Percentiles rank a stretch among this genome's conserved stretches.
Evolutionary conservation across 2,329 filamentous ascomycete species (phyloP).

Genomic region (Hypoxylon sp.): DNA sequence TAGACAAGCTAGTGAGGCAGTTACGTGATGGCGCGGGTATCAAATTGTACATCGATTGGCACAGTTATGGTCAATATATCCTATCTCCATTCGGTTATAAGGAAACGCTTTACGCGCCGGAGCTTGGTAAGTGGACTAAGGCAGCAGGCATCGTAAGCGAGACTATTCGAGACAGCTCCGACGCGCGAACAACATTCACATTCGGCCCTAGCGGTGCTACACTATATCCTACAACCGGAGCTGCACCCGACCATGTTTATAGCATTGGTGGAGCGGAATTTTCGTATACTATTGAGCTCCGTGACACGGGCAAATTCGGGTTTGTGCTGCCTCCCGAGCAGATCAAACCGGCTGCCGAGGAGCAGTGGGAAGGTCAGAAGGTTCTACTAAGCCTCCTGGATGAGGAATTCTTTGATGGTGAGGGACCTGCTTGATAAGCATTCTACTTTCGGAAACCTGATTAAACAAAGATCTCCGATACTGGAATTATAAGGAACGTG

Average conservation of each 20-base stretch:
- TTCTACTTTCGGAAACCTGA: neutral
- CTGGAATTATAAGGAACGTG: neutral
- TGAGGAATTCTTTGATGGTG: constrained; percentile 56
- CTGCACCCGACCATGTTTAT: constrained; percentile 49
- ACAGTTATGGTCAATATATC: constrained; percentile 70
- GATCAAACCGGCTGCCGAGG: constrained; percentile 47
- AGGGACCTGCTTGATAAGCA: constrained; percentile 41
- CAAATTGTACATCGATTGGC: constrained; percentile 71
- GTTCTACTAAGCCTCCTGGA: constrained; percentile 54
- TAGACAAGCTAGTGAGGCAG: constrained; percentile 56
- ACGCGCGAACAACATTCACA: constrained; percentile 45
- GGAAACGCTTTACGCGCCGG: constrained; percentile 61
- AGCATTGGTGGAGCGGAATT: constrained; percentile 48
- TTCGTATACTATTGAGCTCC: constrained; percentile 51
- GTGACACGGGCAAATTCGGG: constrained; percentile 48
- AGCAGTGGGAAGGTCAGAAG: constrained; percentile 57
- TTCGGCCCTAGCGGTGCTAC: constrained; percentile 50
- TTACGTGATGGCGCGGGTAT: constrained; percentile 61
- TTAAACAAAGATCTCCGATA: neutral
- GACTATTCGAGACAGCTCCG: constrained; percentile 55
- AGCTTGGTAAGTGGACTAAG: constrained; percentile 60
- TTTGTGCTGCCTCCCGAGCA: constrained; percentile 50
- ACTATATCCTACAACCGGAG: constrained; percentile 49
- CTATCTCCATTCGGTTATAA: constrained; percentile 70
- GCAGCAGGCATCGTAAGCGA: constrained; percentile 55